Evolutionary conservation across 1,139 yeast species (phyloP), one percentile per base, ranked within the genome.

Genomic region (Blastobotrys raffinosifermentans): DNA sequence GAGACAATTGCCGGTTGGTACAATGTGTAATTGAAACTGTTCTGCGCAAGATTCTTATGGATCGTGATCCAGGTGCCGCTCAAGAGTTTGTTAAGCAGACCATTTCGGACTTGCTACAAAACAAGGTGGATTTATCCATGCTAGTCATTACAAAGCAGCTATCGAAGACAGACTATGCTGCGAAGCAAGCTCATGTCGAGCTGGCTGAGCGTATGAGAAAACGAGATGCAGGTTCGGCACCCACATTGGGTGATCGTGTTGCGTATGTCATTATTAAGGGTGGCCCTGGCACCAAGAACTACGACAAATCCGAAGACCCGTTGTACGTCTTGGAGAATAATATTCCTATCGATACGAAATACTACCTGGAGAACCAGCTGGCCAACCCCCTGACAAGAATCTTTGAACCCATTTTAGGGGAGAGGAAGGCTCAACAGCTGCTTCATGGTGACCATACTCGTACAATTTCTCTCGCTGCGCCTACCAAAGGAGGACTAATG

Each of bases 221-320:
- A 58, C 81, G 99, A 67, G 98, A 93, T 56, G 91, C 95, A 0
- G 96, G 99, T 19, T 81, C 94, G 4, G 98, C 98, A 0, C 98
- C 98, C 3, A 79, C 89, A 4, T 72, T 91, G 38, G 99, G 99
- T 39, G 99, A 93, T 58, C 85, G 99, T 66, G 98, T 93, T 29
- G 97, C 97, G 2, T 93, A 91, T 59, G 98, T 93, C 26, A 89
- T 93, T 44, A 80, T 84, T 50, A 75, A 77, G 53, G 85, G 85
- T 34, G 81, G 93, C 0, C 73, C 77, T 9, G 83, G 91, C 47
- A 87, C 82, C 41, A 89, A 87, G 57, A 82, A 89, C 49, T 93
- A 89, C 60, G 96, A 89, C 50, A 87, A 93, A 62, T 87, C 96
- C 0, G 99, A 93, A 60, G 98, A 93, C 57, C 99, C 99, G 1